A percentile compares a stretch with the other conserved stretches of the same genome.
These are phyloP conservation scores for Rosa persica DNA, from an alignment of 306 rosid genomes.

Conservation along the genomic window DNA sequence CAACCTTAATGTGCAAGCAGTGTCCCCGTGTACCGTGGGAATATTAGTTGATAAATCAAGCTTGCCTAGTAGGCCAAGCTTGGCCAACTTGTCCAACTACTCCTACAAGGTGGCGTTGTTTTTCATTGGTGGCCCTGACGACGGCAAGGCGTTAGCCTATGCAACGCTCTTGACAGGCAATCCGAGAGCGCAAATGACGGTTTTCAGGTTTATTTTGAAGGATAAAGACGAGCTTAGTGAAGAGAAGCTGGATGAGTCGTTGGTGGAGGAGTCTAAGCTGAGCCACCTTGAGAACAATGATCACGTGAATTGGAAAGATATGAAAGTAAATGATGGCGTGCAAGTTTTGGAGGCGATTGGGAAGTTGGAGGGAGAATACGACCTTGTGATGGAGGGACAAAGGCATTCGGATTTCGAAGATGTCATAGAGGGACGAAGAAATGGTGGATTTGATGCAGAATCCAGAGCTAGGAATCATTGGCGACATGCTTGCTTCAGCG, in stretches of 20 bases:
- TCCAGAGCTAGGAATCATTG: slow-evolving; percentile 44
- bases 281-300: slow-evolving; percentile 11
- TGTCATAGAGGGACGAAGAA: slow-evolving; percentile 23
- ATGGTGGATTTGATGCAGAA: slow-evolving; percentile 44
- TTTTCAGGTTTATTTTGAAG: too few species aligned
- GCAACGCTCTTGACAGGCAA: too few species aligned
- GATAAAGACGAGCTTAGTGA: too few species aligned
- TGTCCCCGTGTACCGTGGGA: too few species aligned
- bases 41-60: too few species aligned
- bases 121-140: too few species aligned
- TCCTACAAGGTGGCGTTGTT: too few species aligned
- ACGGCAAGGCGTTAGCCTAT: too few species aligned
- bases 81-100: too few species aligned
- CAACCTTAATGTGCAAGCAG: too few species aligned
- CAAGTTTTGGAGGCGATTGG: slow-evolving; percentile 25
- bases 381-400: slow-evolving; percentile 51
- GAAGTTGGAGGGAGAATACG: slow-evolving; percentile 13
- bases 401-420: slow-evolving; percentile 11
- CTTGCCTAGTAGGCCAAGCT: too few species aligned
- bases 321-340: slow-evolving; percentile 33
- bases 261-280: slow-evolving; percentile 44
- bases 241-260: slow-evolving; percentile 14
- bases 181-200: too few species aligned
- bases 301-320: slow-evolving; percentile 11
- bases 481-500: slow-evolving; percentile 46